Base-by-base conservation (phyloP, 148 eudicot species). In the Silene uniflora region DNA sequence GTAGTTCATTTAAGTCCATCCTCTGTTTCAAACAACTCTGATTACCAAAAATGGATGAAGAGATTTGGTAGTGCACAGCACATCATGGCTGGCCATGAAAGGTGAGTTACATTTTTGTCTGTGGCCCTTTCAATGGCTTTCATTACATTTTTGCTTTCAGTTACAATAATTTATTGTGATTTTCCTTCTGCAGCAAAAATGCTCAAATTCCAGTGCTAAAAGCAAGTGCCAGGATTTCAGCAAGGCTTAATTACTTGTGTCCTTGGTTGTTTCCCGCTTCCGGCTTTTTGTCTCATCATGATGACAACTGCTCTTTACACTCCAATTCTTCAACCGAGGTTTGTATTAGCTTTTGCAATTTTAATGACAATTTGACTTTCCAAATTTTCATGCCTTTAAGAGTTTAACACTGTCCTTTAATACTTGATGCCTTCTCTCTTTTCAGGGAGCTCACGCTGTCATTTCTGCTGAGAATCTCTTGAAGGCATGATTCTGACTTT, bases 61-160 rank as follows among this genome's bases (percentile, higher is more conserved):
- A 90, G 84, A 84, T 93, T 93, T 82, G 84, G 85, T n/a, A 81
- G 68, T n/a, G 88, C 87, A 42, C 89, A 90, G 76, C 98, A 93
- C 85, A 86, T 93, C 71, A 84, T 91, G 92, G 91, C 95, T 71
- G 98, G 98, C 74, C 95, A 93, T 89, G 89, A 90, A 84, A 66
- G 77, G 95, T 91, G 66, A 73, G 91, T 84, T 79, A 63, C 21
- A 25, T n/a, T 56, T 56, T 54, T 39, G 70, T 42, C 63, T 10
- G 14, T 65, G 25, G 18, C 58, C 69, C n/a, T n/a, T n/a, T n/a
- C n/a, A n/a, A n/a, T n/a, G n/a, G n/a, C 8, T 67, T 24, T 0
- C 42, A 6, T 17, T 24, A 24, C 16, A 39, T 62, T 24, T 39
- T 14, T 54, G 6, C n/a, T 59, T 47, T n/a, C n/a, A 21, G 55